Base-by-base conservation (phyloP, 306 rosid species). In the Hippophae rhamnoides region DNA sequence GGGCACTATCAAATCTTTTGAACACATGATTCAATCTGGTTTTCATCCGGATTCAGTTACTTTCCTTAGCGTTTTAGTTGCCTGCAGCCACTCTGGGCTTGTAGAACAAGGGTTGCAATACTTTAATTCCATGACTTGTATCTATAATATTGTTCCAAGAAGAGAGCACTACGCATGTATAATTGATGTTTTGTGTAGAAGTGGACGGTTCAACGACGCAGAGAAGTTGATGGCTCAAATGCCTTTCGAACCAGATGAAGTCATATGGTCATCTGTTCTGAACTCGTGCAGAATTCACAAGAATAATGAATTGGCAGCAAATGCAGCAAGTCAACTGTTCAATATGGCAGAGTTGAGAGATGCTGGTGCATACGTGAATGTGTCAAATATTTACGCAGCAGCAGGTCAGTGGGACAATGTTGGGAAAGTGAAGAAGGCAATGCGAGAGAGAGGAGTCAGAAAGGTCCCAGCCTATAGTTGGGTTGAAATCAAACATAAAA, bases 71-170 rank as follows among this genome's bases (percentile, higher is more conserved):
- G 10, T 87, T 69, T 56, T 90, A 56, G 74, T 84, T 23, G 94
- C 96, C 59, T 90, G 96, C 76, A 87, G 98, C 73, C 98, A 85
- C 77, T 74, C 95, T 65, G 88, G 93, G 65, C 79, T 85, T 64
- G 87, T 92, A 65, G 87, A 92, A 42, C 87, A 87, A 79, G 96
- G 95, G 38, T 47, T 78, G 11, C 59, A 61, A 43, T 73, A 76
- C 76, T 92, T 92, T 56, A 62, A 79, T 57, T 74, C 79, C 72
- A 87, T 87, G 84, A 81, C 74, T 47, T 43, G 46, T 60, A 67
- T 54, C 44, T 79, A 73, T 57, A 71, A 81, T 55, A 68, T 85
- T 67, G 76, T 60, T 71, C 95, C 92, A 38, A 87, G 62, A 73
- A 79, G 74, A 74, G 92, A 81, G 72, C 96, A 87, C 76, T 85